Base-by-base conservation (phyloP, 306 rosid species). In the Quercus dentata region DNA sequence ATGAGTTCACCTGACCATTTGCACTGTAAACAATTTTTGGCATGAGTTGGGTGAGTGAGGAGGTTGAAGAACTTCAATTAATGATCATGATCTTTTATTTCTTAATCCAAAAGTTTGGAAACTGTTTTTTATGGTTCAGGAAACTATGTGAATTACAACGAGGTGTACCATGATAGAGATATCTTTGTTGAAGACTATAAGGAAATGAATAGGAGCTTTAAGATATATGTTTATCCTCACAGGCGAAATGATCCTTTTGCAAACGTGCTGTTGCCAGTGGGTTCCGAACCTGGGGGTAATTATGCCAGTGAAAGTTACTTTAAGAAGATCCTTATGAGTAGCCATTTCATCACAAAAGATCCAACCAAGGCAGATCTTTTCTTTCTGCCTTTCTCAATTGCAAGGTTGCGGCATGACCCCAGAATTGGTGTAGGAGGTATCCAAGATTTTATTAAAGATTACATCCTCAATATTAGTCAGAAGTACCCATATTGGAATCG, bases 241-340 rank as follows among this genome's bases (percentile, higher is more conserved):
- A 78, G 76, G 61, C 13, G 70, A 74, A 77, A 81, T 30, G 91
- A 92, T 65, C 89, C 96, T 59, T 90, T 90, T 85, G 94, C 92
- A 62, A 91, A 91, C 4, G 94, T 85, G 76, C 87, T 94, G 38
- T 73, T 92, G 83, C 91, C 94, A 12, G 88, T 83, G 73, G 80
- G 85, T 69, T 75, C 51, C 35, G 90, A 90, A 78, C 97, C 98
- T 1, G 70, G 83, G n/a, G 94, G 98, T 58, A 92, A 94, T 63
- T 94, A 94, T 75, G 97, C 98, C 27, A 94, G 98, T 74, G 98
- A 94, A 78, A 88, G 97, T 83, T 94, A 88, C 91, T 92, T 92
- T 80, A 94, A 94, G 76, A 89, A 79, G 64, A 84, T 74, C 69
- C 92, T 94, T 10, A 64, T 82, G 81, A 85, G 84, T 71, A 92